Percentiles rank a stretch among this genome's conserved stretches.
phyloP scores from a whole-genome alignment of 2,329 filamentous ascomycete species.

The Penicillium sp. region DNA sequence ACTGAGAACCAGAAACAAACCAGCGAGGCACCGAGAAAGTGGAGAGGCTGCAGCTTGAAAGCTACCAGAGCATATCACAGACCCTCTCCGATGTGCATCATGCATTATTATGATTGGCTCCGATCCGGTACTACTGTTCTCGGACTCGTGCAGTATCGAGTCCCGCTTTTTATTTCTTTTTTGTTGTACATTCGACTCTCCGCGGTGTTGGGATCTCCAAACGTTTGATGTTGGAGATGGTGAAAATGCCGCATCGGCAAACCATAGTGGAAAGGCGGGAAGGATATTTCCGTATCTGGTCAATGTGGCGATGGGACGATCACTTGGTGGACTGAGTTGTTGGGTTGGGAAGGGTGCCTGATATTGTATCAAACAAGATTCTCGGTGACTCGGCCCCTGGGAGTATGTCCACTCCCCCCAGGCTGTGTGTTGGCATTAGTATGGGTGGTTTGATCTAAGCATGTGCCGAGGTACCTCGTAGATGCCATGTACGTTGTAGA shows the following conservation, averaged over 20 bases:
- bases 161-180: constrained; percentile 4
- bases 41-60: constrained; percentile 17
- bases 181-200: not conserved
- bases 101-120: constrained; percentile 13
- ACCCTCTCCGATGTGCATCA: constrained; percentile 15
- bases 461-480: not conserved
- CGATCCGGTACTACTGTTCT: constrained; percentile 2
- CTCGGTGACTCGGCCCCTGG: not conserved
- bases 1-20: not conserved
- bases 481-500: not conserved
- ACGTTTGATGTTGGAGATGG: not conserved
- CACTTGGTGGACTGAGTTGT: not conserved
- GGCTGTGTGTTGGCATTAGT: not conserved
- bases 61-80: constrained; percentile 21
- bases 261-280: not conserved
- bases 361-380: constrained; percentile 1
- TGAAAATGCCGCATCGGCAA: constrained; percentile 13
- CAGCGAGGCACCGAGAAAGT: constrained; percentile 12
- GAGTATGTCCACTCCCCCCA: not conserved
- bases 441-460: not conserved
- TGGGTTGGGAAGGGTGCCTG: constrained; percentile 2
- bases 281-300: constrained; percentile 1
- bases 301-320: constrained; percentile 2
- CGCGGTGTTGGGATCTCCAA: not conserved
- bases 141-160: constrained; percentile 2